phyloP scores from a whole-genome alignment of 75 land plant genomes.

The Cryptomeria japonica region DNA sequence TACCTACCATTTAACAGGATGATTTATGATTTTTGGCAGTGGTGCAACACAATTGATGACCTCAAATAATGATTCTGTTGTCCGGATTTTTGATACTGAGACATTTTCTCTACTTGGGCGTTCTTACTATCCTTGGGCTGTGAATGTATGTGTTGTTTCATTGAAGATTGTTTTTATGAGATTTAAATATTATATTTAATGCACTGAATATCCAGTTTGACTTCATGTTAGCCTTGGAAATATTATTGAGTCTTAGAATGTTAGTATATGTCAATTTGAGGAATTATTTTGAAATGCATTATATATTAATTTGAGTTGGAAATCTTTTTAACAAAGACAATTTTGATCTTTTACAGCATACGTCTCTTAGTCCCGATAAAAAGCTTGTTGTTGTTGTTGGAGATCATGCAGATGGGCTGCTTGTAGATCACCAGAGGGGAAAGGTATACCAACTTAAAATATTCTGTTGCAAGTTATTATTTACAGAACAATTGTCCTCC shows the following conservation, averaged over 20 bases:
- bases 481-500: not conserved
- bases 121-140: slow-evolving; percentile 40
- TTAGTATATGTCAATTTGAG: not conserved
- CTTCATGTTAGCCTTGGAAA: not conserved
- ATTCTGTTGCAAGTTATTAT: not conserved
- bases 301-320: not conserved
- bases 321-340: too few relatives aligned
- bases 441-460: slow-evolving; percentile 50
- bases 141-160: slow-evolving; percentile 28
- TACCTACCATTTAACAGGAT: not conserved
- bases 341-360: slow-evolving; percentile 57
- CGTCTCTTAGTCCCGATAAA: slow-evolving; percentile 84
- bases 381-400: slow-evolving; percentile 87
- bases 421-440: slow-evolving; percentile 83
- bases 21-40: slow-evolving; percentile 18
- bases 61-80: slow-evolving; percentile 51
- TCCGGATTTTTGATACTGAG: slow-evolving; percentile 41
- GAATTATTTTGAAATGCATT: not conserved
- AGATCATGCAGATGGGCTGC: slow-evolving; percentile 75
- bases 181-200: not conserved
- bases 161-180: not conserved
- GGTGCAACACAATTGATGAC: slow-evolving; percentile 42
- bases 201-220: not conserved
- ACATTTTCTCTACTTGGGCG: slow-evolving; percentile 36
- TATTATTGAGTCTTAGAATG: not conserved